Evolutionary conservation across 2,329 filamentous ascomycete genomes (phyloP), one percentile per base, ranked within the genome.

Genomic region (Chaetomium globosum): DNA sequence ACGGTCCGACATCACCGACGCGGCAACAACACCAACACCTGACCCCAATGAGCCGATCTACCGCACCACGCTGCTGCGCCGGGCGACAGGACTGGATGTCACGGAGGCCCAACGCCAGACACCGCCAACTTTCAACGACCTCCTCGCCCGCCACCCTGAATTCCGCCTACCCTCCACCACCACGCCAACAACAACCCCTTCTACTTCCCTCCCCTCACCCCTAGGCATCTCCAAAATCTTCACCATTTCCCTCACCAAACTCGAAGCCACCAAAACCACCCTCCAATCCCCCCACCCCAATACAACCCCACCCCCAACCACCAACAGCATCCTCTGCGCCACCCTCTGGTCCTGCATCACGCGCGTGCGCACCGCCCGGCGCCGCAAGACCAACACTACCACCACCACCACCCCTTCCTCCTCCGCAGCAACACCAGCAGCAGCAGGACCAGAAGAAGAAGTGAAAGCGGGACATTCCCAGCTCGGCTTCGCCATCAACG

Each of bases 321-420:
- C 51, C 16, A 65, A 67, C 52, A 67, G 30, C 30, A 23, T 67
- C 6, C 58, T 67, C 33, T 51, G 46, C 39, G 65, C 58, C 9
- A 30, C 51, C 39, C 16, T 63, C 12, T 67, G 65, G 65, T 61
- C 53, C 4, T 62, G 62, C 52, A 53, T 67, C 23, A 62, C 62
- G 21, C 58, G 60, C 19, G 55, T 58, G 16, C 58, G 65, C 12
- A 30, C 51, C 13, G 59, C 58, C 13, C 54, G 65, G 21, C n/a
- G 31, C n/a, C 13, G 43, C n/a, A 16, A 19, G 7, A 19, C 36
- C 12, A 13, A 10, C 36, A 39, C 12, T 9, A 16, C 36, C 13
- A 16, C 36, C 36, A 1, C 36, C 13, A 4, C 36, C 13, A 19
- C 36, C 13, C 4, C 36, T 43, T 19, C 36, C 36, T 4, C 36